Evolutionary conservation across 1,284 basidiomycete genomes (phyloP).

Genomic region (Thelephora terrestris): DNA sequence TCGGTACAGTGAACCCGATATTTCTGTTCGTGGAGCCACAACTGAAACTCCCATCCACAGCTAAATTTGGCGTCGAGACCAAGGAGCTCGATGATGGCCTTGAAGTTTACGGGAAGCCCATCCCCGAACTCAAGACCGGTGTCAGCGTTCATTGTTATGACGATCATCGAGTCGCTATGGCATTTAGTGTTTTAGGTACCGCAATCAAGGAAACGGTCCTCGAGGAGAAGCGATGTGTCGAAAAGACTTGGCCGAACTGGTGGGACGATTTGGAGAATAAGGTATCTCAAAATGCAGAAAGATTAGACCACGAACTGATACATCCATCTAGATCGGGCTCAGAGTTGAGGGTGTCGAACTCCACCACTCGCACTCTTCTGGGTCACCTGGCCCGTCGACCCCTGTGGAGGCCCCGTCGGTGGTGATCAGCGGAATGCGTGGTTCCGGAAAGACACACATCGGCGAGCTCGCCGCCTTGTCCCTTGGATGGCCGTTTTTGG

Average conservation of each 20-base stretch:
- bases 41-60: conserved; percentile 29
- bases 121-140: conserved; percentile 51
- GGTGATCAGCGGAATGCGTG: conserved; percentile 92
- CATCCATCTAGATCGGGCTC: conserved; percentile 68
- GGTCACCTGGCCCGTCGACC: conserved; percentile 31
- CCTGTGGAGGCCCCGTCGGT: conserved; percentile 52
- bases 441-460: conserved; percentile 90
- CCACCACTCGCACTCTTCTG: conserved; percentile 31
- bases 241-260: conserved; percentile 99
- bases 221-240: conserved; percentile 96
- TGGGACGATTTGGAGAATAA: conserved; percentile 98
- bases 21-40: not conserved
- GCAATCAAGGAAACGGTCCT: conserved; percentile 71
- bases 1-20: conserved; percentile 43
- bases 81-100: conserved; percentile 92
- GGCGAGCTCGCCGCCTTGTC: conserved; percentile 70
- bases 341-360: conserved; percentile 80
- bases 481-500: conserved; percentile 74
- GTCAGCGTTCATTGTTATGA: conserved; percentile 92
- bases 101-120: conserved; percentile 75
- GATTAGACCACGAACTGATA: conserved; percentile 3
- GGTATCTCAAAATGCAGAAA: conserved; percentile 28
- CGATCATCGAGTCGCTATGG: conserved; percentile 98
- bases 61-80: conserved; percentile 92
- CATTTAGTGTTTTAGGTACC: conserved; percentile 83